These are phyloP conservation scores for Wickerhamomyces pijperi DNA, from an alignment of 805 yeast species.

Conservation along the genomic window DNA sequence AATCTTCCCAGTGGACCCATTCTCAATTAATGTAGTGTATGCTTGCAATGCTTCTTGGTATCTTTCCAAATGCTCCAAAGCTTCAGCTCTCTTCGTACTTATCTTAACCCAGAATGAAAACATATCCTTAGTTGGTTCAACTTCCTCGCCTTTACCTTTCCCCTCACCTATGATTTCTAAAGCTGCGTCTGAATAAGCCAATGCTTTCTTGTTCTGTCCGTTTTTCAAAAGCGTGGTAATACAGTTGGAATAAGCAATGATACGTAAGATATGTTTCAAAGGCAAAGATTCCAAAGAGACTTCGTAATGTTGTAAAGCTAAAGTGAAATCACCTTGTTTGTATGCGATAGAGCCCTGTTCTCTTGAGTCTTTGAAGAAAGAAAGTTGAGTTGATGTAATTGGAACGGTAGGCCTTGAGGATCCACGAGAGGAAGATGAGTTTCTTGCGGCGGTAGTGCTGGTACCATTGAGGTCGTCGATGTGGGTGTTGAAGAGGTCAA, in stretches of 20 bases:
- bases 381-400: slow-evolving; percentile 14
- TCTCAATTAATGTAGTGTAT: slow-evolving; percentile 53
- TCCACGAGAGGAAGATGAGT: no score
- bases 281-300: slow-evolving; percentile 51
- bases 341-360: slow-evolving; percentile 51
- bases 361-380: slow-evolving; percentile 35
- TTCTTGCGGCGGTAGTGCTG: no score
- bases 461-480: no score
- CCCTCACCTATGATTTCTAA: slow-evolving; percentile 22
- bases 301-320: slow-evolving; percentile 52
- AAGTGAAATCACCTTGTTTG: slow-evolving; percentile 71
- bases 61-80: slow-evolving; percentile 69
- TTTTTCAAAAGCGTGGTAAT: slow-evolving; percentile 54
- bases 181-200: slow-evolving; percentile 21
- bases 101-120: slow-evolving; percentile 70
- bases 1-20: slow-evolving; percentile 54
- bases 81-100: slow-evolving; percentile 64
- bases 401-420: slow-evolving; percentile 4
- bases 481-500: slow-evolving; percentile 8
- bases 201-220: slow-evolving; percentile 46
- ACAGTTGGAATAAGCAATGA: slow-evolving; percentile 67
- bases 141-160: slow-evolving; percentile 28
- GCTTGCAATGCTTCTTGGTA: slow-evolving; percentile 49
- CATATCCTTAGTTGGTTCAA: slow-evolving; percentile 41
- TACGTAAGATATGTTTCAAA: slow-evolving; percentile 45